Evolutionary conservation across 2,329 filamentous ascomycete species (phyloP), one percentile per base, ranked within the genome.

Genomic region (Xylariaceae sp.): DNA sequence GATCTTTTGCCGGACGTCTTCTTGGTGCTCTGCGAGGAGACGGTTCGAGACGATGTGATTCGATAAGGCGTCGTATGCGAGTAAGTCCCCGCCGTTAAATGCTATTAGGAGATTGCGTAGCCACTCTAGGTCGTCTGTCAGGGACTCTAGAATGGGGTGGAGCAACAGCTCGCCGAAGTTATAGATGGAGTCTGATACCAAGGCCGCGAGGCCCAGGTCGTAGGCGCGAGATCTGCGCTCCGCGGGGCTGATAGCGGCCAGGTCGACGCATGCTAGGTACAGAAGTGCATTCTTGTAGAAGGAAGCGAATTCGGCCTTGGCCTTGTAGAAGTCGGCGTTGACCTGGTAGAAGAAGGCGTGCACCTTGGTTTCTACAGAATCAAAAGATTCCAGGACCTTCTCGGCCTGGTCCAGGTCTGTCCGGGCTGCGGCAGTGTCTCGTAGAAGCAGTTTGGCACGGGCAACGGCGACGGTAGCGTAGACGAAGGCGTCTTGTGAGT

Each of bases 111-210:
- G 85, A 43, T 96, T 89, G 60, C 91, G 88, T 60, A 99, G 81
- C 94, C 94, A 99, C 50, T 85, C 79, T 70, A 95, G 83, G 42
- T 86, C 81, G 29, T 87, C 85, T 65, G 86, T 83, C 67, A 99
- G 83, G 26, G 88, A 86, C 68, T 96, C 89, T 60, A 99, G 85
- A 68, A 99, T 95, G 3, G 94, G 94, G 71, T 99, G 94, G 63
- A 99, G 83, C 34, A 99, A 84, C n/a, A 99, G 86, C 78, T 99
- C 94, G 72, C 94, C 94, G 66, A 99, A 99, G 78, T 99, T 99
- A 83, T 99, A 97, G 76, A 97, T 99, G 66, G 85, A 89, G 67
- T 92, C 89, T 49, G 91, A 96, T 40, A 96, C 88, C 6, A 99
- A 81, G 7, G 94, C 94, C 31, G 94, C 91, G 51, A 97, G 86